Percentiles rank a stretch among this genome's conserved stretches.
These are phyloP conservation scores for Ustilago sp. DNA, from an alignment of 1,284 basidiomycete species.

Conservation along the genomic window DNA sequence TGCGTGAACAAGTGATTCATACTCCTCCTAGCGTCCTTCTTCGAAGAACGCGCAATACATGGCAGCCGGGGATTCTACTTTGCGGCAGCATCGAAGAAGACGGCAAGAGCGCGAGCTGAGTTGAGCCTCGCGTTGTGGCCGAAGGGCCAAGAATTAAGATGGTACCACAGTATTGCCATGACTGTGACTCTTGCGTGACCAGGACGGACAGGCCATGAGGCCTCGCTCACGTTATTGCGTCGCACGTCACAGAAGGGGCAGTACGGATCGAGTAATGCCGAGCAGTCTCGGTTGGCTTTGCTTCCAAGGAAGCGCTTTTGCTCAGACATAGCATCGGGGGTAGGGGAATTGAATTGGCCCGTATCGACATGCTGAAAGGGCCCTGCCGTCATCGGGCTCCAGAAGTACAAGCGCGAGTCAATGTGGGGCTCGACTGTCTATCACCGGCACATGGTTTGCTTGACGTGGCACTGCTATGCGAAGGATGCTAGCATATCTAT, in stretches of 20 bases:
- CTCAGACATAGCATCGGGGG: conserved; percentile 3
- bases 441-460: background rate
- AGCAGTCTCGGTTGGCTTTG: background rate
- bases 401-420: conserved; percentile 38
- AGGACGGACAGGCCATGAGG: conserved; percentile 13
- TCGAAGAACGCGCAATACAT: background rate
- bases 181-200: conserved; percentile 40
- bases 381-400: conserved; percentile 34
- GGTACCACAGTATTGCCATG: conserved; percentile 2
- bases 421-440: background rate
- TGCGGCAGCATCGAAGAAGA: background rate
- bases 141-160: conserved; percentile 2
- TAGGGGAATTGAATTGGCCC: background rate
- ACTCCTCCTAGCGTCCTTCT: background rate
- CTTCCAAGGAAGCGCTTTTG: background rate
- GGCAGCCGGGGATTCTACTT: background rate
- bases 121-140: background rate
- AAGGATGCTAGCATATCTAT: conserved; percentile 11
- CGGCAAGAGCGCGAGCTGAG: background rate
- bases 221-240: background rate
- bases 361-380: background rate
- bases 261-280: conserved; percentile 20
- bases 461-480: conserved; percentile 3
- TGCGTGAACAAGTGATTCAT: background rate
- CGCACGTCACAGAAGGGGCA: background rate